Evolutionary conservation across 2,329 filamentous ascomycete species (phyloP), one percentile per base, ranked within the genome.

Genomic region (Calonectria hongkongensis): DNA sequence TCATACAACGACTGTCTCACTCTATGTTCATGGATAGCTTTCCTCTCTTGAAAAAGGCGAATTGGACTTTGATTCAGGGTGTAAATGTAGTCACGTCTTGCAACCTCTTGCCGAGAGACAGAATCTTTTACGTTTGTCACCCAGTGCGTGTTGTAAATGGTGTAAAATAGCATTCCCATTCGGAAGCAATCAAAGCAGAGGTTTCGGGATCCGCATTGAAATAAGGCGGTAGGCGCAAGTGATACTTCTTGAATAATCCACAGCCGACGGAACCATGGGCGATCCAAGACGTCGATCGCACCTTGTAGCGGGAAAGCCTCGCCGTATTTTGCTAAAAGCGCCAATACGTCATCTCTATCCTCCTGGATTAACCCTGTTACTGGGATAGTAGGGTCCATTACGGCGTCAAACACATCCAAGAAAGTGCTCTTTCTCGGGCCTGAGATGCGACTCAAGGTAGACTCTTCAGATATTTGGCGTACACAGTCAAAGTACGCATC

Each of bases 241-340:
- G 78, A 80, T 1, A 78, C 78, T 54, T 84, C 83, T 72, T 84
- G 83, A 8, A 84, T 81, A 3, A 78, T 80, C 83, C 83, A 85
- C 0, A 84, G 72, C 6, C 83, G 82, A 27, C 67, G 74, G 68
- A 81, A 80, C 83, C 83, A 84, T 1, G 68, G 9, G 4, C 82
- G 76, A 15, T 74, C 66, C 33, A 84, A 73, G 2, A 83, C 73
- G 30, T 82, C 81, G 0, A 71, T 60, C n/a, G 78, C 71, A 8
- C 79, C 80, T 3, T 74, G 66, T 1, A 82, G 47, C 3, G 82
- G 82, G 47, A 78, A 83, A 3, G 21, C 39, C 1, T 73, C 36
- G 2, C 79, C 78, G 39, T 77, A 76, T 1, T 70, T 75, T 0
- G 66, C 70, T 0, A 84, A 10, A 1, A 82, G 72, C 13, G 62